A percentile compares a stretch with the other conserved stretches of the same genome.
These are phyloP conservation scores for Rauvolfia tetraphylla DNA, from an alignment of 257 asterid species.

Conservation along the genomic window DNA sequence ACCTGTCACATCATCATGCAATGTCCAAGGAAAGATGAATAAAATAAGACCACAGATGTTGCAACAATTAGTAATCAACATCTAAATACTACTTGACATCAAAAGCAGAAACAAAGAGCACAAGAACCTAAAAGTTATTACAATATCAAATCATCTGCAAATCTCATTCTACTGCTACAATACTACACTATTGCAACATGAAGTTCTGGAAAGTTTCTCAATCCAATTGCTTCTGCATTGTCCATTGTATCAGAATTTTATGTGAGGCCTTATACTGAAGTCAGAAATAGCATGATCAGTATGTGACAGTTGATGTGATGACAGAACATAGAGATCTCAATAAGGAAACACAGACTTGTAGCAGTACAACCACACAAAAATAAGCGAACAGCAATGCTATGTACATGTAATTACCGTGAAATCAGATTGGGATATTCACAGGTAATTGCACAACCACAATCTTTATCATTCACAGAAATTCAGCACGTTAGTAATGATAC, in stretches of 20 bases:
- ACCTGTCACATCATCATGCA: slow-evolving; percentile 39
- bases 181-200: background rate
- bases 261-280: background rate
- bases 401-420: background rate
- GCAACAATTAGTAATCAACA: background rate
- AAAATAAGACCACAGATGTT: slow-evolving; percentile 2
- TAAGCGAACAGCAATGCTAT: background rate
- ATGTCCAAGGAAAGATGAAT: slow-evolving; percentile 2
- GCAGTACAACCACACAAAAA: background rate
- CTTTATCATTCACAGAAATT: background rate
- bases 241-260: background rate
- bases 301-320: background rate
- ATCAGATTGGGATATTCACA: no score
- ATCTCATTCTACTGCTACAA: background rate
- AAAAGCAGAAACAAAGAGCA: background rate
- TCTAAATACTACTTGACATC: background rate
- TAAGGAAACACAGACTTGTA: background rate
- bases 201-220: background rate
- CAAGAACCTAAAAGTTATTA: background rate
- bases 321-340: background rate
- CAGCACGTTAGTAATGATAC: background rate
- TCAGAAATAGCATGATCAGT: background rate
- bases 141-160: background rate
- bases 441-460: background rate
- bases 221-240: background rate